Base-by-base conservation (phyloP, 2,329 filamentous ascomycete species). In the Cordyceps pruinosa region DNA sequence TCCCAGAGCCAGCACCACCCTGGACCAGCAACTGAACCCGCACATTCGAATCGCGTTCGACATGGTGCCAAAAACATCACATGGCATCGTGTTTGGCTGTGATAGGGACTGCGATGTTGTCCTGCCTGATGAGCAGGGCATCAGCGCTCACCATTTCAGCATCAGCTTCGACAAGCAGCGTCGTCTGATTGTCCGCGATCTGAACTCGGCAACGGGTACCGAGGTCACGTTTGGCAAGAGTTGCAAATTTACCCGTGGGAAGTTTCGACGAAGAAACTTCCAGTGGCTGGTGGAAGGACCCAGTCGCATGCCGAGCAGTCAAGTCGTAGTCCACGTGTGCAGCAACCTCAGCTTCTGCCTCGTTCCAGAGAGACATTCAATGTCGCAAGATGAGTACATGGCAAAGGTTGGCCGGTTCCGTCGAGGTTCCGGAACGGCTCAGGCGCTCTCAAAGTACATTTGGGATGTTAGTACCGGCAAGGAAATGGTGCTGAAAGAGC, bases 391-490 rank as follows among this genome's bases (percentile, higher is more conserved):
- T 13, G 44, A 32, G n/a, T 19, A 46, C 44, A 21, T 5, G 8
- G 6, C 9, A 0, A 44, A 35, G 1, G 28, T 23, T 12, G 26
- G 35, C 2, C 4, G 5, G 9, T 51, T 51, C 8, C 17, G 48
- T 10, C 48, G n/a, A 19, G 48, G 23, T 1, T 21, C 15, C 9
- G 34, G 23, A 3, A 12, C 12, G 19, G 7, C 23, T 5, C 25
- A 19, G 8, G 21, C 34, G 8, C 34, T 39, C 9, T 39, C 34
- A 1, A 46, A 4, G 8, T 42, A 45, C 21, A 19, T n/a, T 2
- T 54, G 51, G 39, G 15, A 54, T 28, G 51, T 54, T 10, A 54
- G 41, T 23, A 46, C 41, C 4, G 51, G 51, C 3, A 17, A 54
- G 8, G 41, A 45, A 17, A 25, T 37, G 30, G 51, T 42, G 7